Evolutionary conservation across 257 asterid genomes (phyloP), one percentile per base, ranked within the genome.

Genomic region (Mitragyna speciosa): DNA sequence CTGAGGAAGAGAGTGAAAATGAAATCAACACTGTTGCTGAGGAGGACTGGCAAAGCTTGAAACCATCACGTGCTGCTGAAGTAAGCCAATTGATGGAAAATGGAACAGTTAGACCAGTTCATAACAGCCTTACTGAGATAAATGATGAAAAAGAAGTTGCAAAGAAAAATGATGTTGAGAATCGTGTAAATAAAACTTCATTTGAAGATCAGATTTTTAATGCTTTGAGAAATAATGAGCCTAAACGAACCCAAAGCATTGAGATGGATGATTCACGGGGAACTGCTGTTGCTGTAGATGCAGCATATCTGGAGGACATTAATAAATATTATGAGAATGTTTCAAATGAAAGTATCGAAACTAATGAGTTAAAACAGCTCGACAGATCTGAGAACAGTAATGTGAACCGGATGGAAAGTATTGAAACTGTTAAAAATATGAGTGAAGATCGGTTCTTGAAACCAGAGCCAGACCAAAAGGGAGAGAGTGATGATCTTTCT

Each of bases 61-160:
- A 79, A 70, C 64, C 85, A 41, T 81, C 61, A 61, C 49, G 80
- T 84, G 86, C 75, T 69, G 64, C 33, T 74, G 79, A 84, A 72
- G 78, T 73, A 49, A 81, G 80, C 81, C 86, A 77, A 69, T 72
- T 80, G 78, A 84, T 85, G 69, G 94, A 88, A 74, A 89, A 79
- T 80, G 92, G 84, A 82, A 85, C 78, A 84, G 59, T 76, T 76
- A 75, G 79, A 58, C 86, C 81, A 70, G 79, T 74, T 67, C 84
- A 83, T 56, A 80, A 80, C 79, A 81, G 52, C 58, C 49, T 33
- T 61, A 39, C 59, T 70, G 84, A 87, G 84, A 68, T 80, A 72
- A 67, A 79, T 61, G 78, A 80, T 49, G 84, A 86, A 59, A 72
- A 74, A 49, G 74, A 48, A 48, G 65, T 14, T 17, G 45, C 54